Conservation (phyloP, 768 basidiomycete species). For the Agaricus subrufescens region DNA sequence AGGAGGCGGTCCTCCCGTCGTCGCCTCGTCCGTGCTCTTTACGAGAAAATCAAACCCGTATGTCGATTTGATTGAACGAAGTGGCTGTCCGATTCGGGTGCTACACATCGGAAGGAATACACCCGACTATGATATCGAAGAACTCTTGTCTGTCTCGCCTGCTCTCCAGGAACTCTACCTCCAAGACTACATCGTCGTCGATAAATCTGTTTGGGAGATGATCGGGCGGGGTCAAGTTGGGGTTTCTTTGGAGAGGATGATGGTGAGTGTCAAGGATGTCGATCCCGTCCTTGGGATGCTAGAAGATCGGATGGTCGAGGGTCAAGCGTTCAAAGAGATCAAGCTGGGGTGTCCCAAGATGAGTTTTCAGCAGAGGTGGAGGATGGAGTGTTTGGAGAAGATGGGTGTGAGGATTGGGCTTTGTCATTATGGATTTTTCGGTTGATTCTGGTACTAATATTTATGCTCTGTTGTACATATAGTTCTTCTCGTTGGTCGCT, state of each 20-base stretch:
- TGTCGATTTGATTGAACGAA: conserved; percentile 5
- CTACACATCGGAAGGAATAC: conserved; percentile 8
- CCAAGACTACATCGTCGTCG: conserved; percentile 5
- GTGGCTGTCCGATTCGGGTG: conserved; percentile 6
- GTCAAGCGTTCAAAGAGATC: neutral
- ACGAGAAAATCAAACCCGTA: neutral
- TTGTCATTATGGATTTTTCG: conserved; percentile 8
- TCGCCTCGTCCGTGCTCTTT: too few species aligned
- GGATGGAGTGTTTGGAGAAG: conserved; percentile 9
- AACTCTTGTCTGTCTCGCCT: neutral
- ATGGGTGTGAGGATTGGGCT: conserved; percentile 3
- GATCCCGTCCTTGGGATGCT: neutral
- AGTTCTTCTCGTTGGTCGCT: too few species aligned
- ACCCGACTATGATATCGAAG: conserved; percentile 3
- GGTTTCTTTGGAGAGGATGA: conserved; percentile 2
- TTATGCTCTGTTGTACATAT: too few species aligned
- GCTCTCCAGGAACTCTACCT: conserved; percentile 1
- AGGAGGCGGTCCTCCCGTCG: too few species aligned
- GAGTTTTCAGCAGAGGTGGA: conserved; percentile 9
- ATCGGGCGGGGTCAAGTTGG: conserved; percentile 4
- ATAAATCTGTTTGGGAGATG: neutral
- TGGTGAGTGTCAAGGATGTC: neutral
- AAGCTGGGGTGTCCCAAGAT: conserved; percentile 7
- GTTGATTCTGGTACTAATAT: too few species aligned
- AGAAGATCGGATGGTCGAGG: neutral